A percentile compares a stretch with the other conserved stretches of the same genome.
phyloP scores from a whole-genome alignment of 768 basidiomycete genomes.

The Artomyces pyxidatus region DNA sequence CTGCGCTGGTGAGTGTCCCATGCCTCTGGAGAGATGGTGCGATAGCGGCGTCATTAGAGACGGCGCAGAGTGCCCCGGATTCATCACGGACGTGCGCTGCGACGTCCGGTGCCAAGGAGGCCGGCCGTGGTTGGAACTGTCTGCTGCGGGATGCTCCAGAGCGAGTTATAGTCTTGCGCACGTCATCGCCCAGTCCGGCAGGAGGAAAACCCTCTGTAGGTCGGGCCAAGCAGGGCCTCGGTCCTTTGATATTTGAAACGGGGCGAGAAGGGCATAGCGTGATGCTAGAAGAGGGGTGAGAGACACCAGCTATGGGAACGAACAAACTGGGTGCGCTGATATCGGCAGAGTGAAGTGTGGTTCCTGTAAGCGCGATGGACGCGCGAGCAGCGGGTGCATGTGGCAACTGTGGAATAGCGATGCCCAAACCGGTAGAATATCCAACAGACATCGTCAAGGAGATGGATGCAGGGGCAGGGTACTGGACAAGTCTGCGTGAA shows the following conservation, averaged over 20 bases:
- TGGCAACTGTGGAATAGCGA: too few species aligned
- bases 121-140: too few species aligned
- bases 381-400: too few species aligned
- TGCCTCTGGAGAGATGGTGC: constrained; percentile 29
- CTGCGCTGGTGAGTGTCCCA: constrained; percentile 46
- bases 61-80: too few species aligned
- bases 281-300: neutral
- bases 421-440: neutral
- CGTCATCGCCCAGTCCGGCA: neutral
- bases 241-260: neutral
- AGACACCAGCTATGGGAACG: neutral
- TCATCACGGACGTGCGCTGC: too few species aligned
- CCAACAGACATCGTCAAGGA: neutral
- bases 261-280: neutral
- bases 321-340: neutral
- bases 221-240: constrained; percentile 12
- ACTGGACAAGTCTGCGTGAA: too few species aligned
- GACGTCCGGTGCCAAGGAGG: too few species aligned
- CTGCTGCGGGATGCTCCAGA: too few species aligned
- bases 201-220: neutral
- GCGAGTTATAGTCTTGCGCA: too few species aligned
- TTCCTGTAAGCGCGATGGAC: too few species aligned
- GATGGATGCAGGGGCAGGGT: too few species aligned
- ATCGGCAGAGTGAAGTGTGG: too few species aligned
- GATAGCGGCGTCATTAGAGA: neutral